Evolutionary conservation across 148 eudicot genomes (phyloP), one percentile per base, ranked within the genome.

Genomic region (Rhododendron mucronatum): DNA sequence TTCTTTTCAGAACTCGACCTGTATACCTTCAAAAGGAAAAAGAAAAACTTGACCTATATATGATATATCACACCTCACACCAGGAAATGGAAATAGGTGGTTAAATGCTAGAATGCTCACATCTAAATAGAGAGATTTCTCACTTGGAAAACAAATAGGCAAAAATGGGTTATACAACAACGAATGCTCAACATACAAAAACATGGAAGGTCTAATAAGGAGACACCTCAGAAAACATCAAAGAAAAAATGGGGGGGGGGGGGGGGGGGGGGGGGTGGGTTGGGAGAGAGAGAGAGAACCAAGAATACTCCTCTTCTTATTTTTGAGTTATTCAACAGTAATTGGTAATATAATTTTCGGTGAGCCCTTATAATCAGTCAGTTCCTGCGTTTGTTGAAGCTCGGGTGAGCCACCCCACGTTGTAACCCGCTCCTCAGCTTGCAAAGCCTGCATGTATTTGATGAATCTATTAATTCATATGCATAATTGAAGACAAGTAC

Each of bases 381-480:
- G 6, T 69, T 69, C 75, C 20, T 26, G 75, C 35, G 23, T n/a
- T 81, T 74, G 85, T 86, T 86, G 85, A 26, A 41, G 81, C 45
- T 57, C 81, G 14, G 81, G 55, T 14, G 82, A 16, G 63, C 87
- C 89, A 48, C 91, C 89, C 90, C 90, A 88, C 55, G 80, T 51
- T 74, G n/a, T 88, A 69, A 90, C 63, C 39, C 89, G 86, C 35
- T 82, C 81, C 39, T 78, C 86, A n/a, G 86, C 87, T 84, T 86
- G 84, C 61, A 35, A 88, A 67, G 89, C 90, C 91, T 90, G 86
- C 79, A 86, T 65, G 84, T 65, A 65, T 53, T 30, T 30, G 74
- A 5, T 18, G 18, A 45, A 67, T 45, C 20, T 10, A n/a, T 79
- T 13, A 47, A n/a, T 48, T 79, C 20, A 20, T n/a, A 26, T 9